These are phyloP conservation scores for Chaetomium globosum DNA, from an alignment of 2,329 filamentous ascomycete species.

Conservation along the genomic window DNA sequence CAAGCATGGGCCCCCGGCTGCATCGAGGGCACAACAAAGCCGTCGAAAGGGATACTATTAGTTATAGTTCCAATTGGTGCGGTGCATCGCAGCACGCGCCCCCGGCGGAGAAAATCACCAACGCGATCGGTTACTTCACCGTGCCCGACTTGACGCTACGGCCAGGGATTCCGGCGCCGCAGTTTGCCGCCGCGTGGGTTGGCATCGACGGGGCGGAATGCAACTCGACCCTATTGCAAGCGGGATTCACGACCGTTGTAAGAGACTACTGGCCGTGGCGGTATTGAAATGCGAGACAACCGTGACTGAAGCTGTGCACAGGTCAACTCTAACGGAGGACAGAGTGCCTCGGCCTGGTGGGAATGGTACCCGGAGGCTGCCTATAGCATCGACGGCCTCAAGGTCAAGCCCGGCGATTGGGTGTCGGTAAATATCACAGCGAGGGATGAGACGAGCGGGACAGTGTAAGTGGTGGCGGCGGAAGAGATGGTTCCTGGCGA, in stretches of 20 bases:
- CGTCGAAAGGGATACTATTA: constrained; percentile 29
- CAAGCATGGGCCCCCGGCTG: constrained; percentile 20
- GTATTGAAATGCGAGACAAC: background rate
- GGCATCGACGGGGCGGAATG: constrained; percentile 42
- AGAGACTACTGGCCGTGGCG: constrained; percentile 12
- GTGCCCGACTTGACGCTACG: constrained; percentile 37
- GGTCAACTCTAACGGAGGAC: constrained; percentile 37
- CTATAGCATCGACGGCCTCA: constrained; percentile 38
- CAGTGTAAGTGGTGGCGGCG: constrained; percentile 30
- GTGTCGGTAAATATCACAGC: constrained; percentile 38
- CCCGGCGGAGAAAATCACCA: constrained; percentile 30
- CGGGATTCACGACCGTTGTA: constrained; percentile 39
- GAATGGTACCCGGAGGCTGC: constrained; percentile 41
- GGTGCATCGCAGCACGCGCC: constrained; percentile 36
- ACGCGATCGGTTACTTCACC: constrained; percentile 37
- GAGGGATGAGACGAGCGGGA: constrained; percentile 27
- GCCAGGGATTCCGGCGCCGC: constrained; percentile 27
- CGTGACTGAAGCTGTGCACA: constrained; percentile 10
- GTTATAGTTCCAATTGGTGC: constrained; percentile 39
- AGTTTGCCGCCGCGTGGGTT: constrained; percentile 41
- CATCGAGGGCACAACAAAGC: background rate
- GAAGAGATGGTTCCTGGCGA: background rate
- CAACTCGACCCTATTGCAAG: constrained; percentile 38
- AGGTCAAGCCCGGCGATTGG: constrained; percentile 39
- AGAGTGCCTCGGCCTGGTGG: constrained; percentile 40